Evolutionary conservation across 2,329 filamentous ascomycete species (phyloP), one percentile per base, ranked within the genome.

Genomic region (Coleophoma crateriformis): DNA sequence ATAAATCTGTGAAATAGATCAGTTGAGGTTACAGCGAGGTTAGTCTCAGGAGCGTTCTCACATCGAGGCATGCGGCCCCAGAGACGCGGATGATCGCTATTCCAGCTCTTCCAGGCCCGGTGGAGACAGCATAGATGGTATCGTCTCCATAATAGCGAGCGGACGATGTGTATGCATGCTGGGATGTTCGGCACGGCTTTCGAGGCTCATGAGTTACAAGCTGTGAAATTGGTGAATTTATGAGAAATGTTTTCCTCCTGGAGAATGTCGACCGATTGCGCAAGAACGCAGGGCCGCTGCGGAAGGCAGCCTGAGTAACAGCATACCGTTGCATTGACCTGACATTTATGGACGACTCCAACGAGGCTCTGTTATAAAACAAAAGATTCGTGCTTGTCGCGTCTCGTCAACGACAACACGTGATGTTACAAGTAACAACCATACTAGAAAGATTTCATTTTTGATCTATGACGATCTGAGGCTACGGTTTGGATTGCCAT

Each of bases 111-210:
- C 92, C 94, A 11, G 86, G 75, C 0, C 89, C 90, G 0, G 91
- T 95, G 0, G 92, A 96, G 1, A 97, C 72, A 0, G 94, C 94
- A 67, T 95, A 97, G 47, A 99, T 95, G 1, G 92, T 97, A 35
- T 63, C 61, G n/a, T 51, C 50, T 14, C 39, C 17, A 27, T 44
- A 19, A 20, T 35, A 35, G 34, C 32, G 8, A 44, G 20, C 39
- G n/a, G 32, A 4, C 13, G 20, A 20, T 12, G 14, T 32, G 39
- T 22, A 22, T 13, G 38, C 12, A 34, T 22, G 38, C 20, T 15
- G 27, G n/a, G 34, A 35, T 17, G 11, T 3, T 12, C 6, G 15
- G 27, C 22, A 4, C 3, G 6, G 14, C 22, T 20, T n/a, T 46
- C 10, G 11, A 39, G 17, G 13, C 10, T 27, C 5, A 27, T 27